phyloP scores from a whole-genome alignment of 2,329 filamentous ascomycete genomes.

The Amylocarpus encephaloides region DNA sequence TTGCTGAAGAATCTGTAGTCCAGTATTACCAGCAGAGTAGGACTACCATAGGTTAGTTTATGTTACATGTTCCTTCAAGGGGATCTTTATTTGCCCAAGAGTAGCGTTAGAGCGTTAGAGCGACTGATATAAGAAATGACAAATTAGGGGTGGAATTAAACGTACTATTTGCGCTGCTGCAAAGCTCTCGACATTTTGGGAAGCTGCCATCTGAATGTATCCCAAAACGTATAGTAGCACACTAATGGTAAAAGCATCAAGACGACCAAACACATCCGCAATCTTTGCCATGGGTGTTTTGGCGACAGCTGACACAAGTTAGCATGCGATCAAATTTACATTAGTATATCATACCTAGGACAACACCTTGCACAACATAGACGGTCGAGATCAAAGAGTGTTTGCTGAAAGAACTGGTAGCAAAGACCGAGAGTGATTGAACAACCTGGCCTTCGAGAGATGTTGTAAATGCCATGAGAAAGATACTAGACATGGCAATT shows the following conservation, averaged over 20 bases:
- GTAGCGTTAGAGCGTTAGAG: too few species aligned
- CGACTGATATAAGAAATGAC: too few species aligned
- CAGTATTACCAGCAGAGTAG: slow-evolving; percentile 53
- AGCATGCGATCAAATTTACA: slow-evolving; percentile 21
- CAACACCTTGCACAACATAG: slow-evolving; percentile 37
- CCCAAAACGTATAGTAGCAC: slow-evolving; percentile 40
- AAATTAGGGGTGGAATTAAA: too few species aligned
- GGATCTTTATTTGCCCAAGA: too few species aligned
- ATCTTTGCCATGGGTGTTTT: slow-evolving; percentile 50
- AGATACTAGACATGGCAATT: slow-evolving; percentile 33
- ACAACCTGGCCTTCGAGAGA: slow-evolving; percentile 41
- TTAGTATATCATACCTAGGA: slow-evolving; percentile 35
- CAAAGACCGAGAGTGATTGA: slow-evolving; percentile 34
- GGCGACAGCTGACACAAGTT: slow-evolving; percentile 40
- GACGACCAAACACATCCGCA: slow-evolving; percentile 44
- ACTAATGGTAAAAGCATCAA: slow-evolving; percentile 40
- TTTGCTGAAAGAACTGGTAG: slow-evolving; percentile 40
- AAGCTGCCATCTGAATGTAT: slow-evolving; percentile 60
- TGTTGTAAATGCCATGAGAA: slow-evolving; percentile 41
- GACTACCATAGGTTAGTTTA: slow-evolving; percentile 34
- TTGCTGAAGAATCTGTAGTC: slow-evolving; percentile 41
- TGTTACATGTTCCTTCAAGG: too few species aligned
- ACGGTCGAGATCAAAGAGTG: slow-evolving; percentile 42
- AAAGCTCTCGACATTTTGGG: slow-evolving; percentile 52
- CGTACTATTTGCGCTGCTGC: slow-evolving; percentile 43